Base-by-base conservation (phyloP, 345 rosid genomes). In the Euphorbia tirucalli region DNA sequence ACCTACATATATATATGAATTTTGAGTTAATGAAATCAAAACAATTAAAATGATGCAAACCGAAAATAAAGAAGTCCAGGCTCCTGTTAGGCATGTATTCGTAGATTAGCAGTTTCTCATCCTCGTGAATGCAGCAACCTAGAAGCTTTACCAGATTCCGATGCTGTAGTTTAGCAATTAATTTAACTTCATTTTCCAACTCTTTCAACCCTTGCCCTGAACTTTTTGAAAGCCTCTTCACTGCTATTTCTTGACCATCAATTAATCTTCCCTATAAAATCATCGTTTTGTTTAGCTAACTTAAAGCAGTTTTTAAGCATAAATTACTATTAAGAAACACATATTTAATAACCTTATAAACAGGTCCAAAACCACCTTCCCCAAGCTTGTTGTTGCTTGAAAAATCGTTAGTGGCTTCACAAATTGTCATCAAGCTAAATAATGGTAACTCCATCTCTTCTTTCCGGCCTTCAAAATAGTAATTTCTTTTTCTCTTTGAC, bases 351-450 rank as follows among this genome's bases (percentile, higher is more conserved):
- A 78, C 82, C 78, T 78, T 74, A 61, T 70, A 74, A 0, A 78
- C 76, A 61, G 80, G 73, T 61, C 87, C 84, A 50, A 81, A 83
- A 24, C 87, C 83, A 66, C 87, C 81, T 59, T 81, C 75, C 41
- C 84, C 84, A n/a, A 79, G 77, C 68, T 76, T 71, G 27, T 75
- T 84, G 3, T 30, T 18, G 0, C 13, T 28, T 0, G 80, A 77
- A 43, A 81, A 84, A 11, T 69, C 57, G 2, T 79, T 3, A 0
- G 85, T 77, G 28, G 85, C 76, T 11, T 41, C 11, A 6, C 1
- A 4, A 4, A 41, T 41, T 7, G 44, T 41, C 10, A 2, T 1
- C 11, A 41, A 41, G 1, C 9, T 10, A 41, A 41, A 41, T 6
- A 41, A 5, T 41, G 44, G 44, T 6, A 41, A 10, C 5, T 41